Evolutionary conservation across 2,329 filamentous ascomycete species (phyloP), one percentile per base, ranked within the genome.

Genomic region (Hymenoscyphus occultus): DNA sequence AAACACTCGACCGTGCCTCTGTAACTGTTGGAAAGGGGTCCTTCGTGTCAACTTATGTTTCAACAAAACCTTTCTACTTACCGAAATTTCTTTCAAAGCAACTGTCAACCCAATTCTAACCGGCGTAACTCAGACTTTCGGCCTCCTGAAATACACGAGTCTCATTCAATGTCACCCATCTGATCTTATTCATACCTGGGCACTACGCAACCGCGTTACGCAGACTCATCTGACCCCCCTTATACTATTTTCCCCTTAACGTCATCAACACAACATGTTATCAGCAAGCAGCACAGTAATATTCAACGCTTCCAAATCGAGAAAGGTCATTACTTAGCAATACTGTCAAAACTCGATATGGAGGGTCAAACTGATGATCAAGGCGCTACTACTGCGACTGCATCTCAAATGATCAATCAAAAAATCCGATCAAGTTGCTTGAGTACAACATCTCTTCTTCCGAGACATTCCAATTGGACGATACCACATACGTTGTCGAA

Each of bases 271-370:
- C 39, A 16, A 58, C 14, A 58, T 32, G 35, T n/a, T 28, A 51
- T 35, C 28, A 51, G n/a, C 39, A 32, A 60, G 59, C 59, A 61
- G 45, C 59, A 45, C 56, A 48, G 54, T 65, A 62, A 62, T 65
- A 62, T 62, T 59, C 31, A 54, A 54, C 19, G 13, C 39, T 35
- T 60, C 60, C 64, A 62, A 65, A 60, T 65, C 39, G n/a, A 60
- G 45, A 56, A 28, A 19, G 31, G 14, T 28, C 28, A 14, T 39
- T 32, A 19, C 40, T 28, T 28, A 28, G 56, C 39, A 12, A 62
- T 31, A 65, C 62, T 63, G 19, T 35, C 54, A 62, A 63, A 13
- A 57, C 64, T 60, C 28, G 28, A 28, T 28, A 28, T 28, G 28
- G 28, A 3, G 28, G 28, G 28, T 28, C 28, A 28, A 28, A 28